phyloP scores from a whole-genome alignment of 2,329 filamentous ascomycete genomes.

The Sporothrix euskadiensis region DNA sequence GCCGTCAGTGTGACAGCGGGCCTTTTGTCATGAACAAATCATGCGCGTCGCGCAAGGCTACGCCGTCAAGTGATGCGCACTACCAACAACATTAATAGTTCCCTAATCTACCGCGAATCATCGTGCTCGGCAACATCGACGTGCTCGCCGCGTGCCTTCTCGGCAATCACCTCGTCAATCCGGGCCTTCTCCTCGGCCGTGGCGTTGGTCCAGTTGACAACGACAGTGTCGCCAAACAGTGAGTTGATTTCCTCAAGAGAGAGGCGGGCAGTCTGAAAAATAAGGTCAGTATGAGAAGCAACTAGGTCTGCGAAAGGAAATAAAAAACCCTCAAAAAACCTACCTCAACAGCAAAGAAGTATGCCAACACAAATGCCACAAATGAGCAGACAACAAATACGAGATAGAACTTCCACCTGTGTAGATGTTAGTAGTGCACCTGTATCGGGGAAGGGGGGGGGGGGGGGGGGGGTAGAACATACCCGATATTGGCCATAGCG shows the following conservation, averaged over 20 bases:
- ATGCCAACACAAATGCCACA: slow-evolving; percentile 45
- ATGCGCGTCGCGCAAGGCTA: too few relatives aligned
- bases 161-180: slow-evolving; percentile 36
- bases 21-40: too few relatives aligned
- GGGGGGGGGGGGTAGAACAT: background rate
- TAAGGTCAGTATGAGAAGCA: background rate
- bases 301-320: background rate
- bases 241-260: slow-evolving; percentile 54
- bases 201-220: slow-evolving; percentile 26
- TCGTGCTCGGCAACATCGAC: background rate
- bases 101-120: background rate
- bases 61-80: too few relatives aligned
- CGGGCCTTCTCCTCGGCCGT: slow-evolving; percentile 37
- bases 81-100: background rate
- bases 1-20: too few relatives aligned
- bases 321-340: background rate
- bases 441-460: background rate
- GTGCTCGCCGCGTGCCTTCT: slow-evolving; percentile 22
- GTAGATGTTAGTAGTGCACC: background rate
- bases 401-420: slow-evolving; percentile 54
- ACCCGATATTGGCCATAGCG: slow-evolving; percentile 25
- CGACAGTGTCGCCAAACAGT: slow-evolving; percentile 48
- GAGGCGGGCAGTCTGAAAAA: slow-evolving; percentile 42
- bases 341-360: slow-evolving; percentile 40
- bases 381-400: slow-evolving; percentile 52